Evolutionary conservation across 192 early-diverging fungal genomes (phyloP), one percentile per base, ranked within the genome.

Genomic region (Borealophlyctis nickersoniae): DNA sequence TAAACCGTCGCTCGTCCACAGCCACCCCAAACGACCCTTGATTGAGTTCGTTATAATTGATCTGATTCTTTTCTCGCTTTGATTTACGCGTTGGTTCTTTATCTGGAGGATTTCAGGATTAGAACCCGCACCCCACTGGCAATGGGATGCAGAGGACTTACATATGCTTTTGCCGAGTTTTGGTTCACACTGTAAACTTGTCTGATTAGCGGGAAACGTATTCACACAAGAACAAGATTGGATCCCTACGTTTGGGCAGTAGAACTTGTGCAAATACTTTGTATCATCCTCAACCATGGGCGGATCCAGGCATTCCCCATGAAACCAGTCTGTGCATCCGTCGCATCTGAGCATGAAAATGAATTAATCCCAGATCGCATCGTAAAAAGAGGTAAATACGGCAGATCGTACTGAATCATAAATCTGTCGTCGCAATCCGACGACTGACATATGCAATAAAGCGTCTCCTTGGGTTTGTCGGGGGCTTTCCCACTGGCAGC

Each of bases 21-120:
- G 85, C 73, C 24, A 65, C 56, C 3, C 54, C 76, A 49, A n/a
- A n/a, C n/a, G 84, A 75, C 0, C 88, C 91, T 45, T 93, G 86
- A 54, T 91, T 87, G 45, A 93, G 73, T 63, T 90, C 87, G 33
- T 84, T 91, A 77, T 95, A 95, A 71, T 95, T 89, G 36, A 95
- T 77, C 19, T 80, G 63, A 52, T 63, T 59, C 63, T n/a, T 27
- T 29, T 74, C 63, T 60, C 78, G 55, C 54, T 54, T 63, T 35
- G 72, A 69, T 53, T 62, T 69, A 24, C 67, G 50, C 35, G 59
- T 69, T 50, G 67, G 67, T 39, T 69, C 67, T 35, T 56, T 62
- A 49, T 54, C 66, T 67, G 52, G 16, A 19, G 7, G 67, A 59
- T 50, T 30, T 9, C 19, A 22, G 1, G 16, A 71, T 51, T 22